These are phyloP conservation scores for Pilobolus umbonatus DNA, from an alignment of 192 early-diverging fungal genomes.

Conservation along the genomic window DNA sequence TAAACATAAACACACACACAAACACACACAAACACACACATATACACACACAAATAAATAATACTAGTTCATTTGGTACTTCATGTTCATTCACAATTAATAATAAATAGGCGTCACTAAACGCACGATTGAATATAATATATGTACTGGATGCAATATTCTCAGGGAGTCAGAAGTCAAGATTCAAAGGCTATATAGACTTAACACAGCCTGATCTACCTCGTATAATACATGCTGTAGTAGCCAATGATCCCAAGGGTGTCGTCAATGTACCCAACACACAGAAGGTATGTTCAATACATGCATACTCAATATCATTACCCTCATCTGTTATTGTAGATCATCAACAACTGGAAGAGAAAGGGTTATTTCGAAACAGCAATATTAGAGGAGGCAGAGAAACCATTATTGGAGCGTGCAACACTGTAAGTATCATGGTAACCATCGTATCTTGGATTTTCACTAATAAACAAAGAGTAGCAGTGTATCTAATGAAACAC, in stretches of 20 bases:
- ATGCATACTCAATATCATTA: not conserved
- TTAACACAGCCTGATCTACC: conserved; percentile 39
- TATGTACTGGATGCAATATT: conserved; percentile 55
- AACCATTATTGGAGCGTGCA: conserved; percentile 32
- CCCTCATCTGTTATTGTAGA: conserved; percentile 5
- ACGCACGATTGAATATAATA: conserved; percentile 50
- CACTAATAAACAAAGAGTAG: not conserved
- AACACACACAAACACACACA: not conserved
- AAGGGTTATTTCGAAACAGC: conserved; percentile 25
- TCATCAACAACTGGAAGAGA: conserved; percentile 31
- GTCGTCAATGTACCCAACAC: conserved; percentile 50
- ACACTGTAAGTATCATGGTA: conserved; percentile 29
- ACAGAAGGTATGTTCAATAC: conserved; percentile 34
- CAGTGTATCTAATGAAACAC: not conserved
- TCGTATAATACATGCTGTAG: conserved; percentile 40
- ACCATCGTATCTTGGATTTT: not conserved
- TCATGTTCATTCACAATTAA: not conserved
- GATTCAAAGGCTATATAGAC: conserved; percentile 46
- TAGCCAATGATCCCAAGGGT: conserved; percentile 42
- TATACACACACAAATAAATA: too few species aligned
- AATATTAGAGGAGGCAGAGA: conserved; percentile 37
- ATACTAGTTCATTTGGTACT: not conserved
- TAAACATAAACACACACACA: not conserved
- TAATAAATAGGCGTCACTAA: conserved; percentile 39
- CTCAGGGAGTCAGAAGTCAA: conserved; percentile 38